Evolutionary conservation across 768 basidiomycete species (phyloP), one percentile per base, ranked within the genome.

Genomic region (Leccinum ochraceum): DNA sequence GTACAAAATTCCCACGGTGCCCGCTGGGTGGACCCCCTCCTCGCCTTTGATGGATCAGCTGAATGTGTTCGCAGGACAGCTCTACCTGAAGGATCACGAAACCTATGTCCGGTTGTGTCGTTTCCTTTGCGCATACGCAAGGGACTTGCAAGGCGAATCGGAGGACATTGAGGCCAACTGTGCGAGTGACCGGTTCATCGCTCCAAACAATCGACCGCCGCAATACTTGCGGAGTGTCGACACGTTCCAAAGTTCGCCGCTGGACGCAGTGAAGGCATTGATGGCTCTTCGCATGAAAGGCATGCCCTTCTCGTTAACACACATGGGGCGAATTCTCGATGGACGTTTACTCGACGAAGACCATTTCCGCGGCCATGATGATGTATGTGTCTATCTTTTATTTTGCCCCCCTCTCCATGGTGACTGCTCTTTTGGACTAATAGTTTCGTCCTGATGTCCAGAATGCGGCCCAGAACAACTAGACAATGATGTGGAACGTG

Each of bases 271-370:
- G 54, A 63, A 56, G 50, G 55, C 17, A 2, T 46, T 73, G 53
- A 50, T 71, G 8, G 20, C 58, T 10, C 58, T 75, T 49, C 74
- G 79, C 8, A 73, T 78, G 65, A 82, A 78, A 58, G 79, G 79
- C 5, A 66, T 75, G 67, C 61, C 65, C 10, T 81, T 73, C 61
- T 51, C 63, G 17, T 54, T 54, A 30, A 81, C 80, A 4, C 78
- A 82, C 60, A 65, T 81, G 64, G 80, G 81, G 4, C 74, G 74
- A 53, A 69, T 81, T 37, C 52, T 82, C 24, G 61, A 71, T 46
- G 72, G 67, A 26, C 65, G 65, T 28, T 22, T 61, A 3, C 61
- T 79, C 34, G 61, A 59, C 0, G 53, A 61, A 55, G 59, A 28
- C 1, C 56, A 65, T 57, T 65, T 65, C 24, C 9, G 34, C 28